Conservation (phyloP, 2,329 filamentous ascomycete genomes). For the Neophaeococcomyces aloes region DNA sequence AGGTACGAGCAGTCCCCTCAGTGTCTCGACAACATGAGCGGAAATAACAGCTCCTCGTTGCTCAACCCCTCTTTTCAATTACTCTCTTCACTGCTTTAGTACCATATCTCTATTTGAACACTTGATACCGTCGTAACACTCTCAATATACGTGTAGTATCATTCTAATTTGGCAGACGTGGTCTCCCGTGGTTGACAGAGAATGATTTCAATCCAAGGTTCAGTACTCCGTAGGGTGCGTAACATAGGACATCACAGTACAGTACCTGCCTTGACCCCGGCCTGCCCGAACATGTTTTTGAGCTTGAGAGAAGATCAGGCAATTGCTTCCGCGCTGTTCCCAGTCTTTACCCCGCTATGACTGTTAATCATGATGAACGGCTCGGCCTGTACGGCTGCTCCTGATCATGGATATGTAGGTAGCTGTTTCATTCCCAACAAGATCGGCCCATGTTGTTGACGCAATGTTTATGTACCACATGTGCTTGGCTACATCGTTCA, state of each 20-base stretch:
- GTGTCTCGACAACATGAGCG: neutral
- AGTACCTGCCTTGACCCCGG: neutral
- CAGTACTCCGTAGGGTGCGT: no score
- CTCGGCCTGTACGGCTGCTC: neutral
- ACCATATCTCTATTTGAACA: no score
- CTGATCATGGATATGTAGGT: neutral
- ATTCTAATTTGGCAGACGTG: no score
- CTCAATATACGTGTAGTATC: no score
- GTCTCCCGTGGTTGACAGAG: no score
- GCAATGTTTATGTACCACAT: neutral
- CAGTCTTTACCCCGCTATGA: neutral
- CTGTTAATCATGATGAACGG: neutral
- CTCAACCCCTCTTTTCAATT: neutral
- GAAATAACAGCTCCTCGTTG: neutral
- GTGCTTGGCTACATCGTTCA: neutral
- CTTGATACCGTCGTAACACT: no score
- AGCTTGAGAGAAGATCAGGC: neutral
- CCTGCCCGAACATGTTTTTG: neutral
- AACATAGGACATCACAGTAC: no score
- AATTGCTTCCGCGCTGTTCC: neutral
- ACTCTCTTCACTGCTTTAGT: neutral
- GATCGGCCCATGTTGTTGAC: neutral
- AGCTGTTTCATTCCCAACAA: neutral
- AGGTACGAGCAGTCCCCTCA: neutral
- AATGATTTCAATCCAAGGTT: no score